These are phyloP conservation scores for Fragilaria crotonensis DNA, from an alignment of 108 stramenopile genomes.

Conservation along the genomic window DNA sequence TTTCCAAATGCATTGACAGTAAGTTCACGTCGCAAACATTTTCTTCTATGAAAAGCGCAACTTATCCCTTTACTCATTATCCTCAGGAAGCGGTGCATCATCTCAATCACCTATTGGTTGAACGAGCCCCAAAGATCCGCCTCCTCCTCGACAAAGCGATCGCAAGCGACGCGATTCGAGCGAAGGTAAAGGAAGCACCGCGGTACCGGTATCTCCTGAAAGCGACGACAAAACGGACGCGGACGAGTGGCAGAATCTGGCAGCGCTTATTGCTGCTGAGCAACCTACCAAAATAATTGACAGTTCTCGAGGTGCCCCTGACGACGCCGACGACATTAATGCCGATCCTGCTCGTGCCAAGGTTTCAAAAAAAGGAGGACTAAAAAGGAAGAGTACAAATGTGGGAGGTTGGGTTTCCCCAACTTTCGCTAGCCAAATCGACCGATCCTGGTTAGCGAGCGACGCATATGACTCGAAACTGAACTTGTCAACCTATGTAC, in stretches of 20 bases:
- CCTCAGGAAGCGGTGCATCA: slow-evolving; percentile 3
- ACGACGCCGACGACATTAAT: not conserved
- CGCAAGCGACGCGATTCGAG: not conserved
- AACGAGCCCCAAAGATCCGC: slow-evolving; percentile 26
- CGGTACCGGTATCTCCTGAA: not conserved
- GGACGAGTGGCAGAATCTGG: not conserved
- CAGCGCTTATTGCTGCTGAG: not conserved
- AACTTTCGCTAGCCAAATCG: slow-evolving; percentile 18
- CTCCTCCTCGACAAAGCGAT: slow-evolving; percentile 28
- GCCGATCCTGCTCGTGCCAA: not conserved
- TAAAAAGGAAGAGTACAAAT: slow-evolving; percentile 5
- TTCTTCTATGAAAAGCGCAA: not conserved
- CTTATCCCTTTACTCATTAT: not conserved
- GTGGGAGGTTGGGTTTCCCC: slow-evolving; percentile 51
- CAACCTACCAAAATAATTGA: too few species aligned
- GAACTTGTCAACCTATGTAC: slow-evolving; percentile 22
- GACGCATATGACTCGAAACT: slow-evolving; percentile 10
- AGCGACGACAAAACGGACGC: not conserved
- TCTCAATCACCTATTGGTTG: slow-evolving; percentile 16
- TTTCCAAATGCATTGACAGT: slow-evolving; percentile 32
- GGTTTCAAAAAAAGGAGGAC: not conserved
- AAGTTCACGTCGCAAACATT: not conserved
- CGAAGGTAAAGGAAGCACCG: not conserved
- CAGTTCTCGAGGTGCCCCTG: too few species aligned
- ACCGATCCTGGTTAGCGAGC: slow-evolving; percentile 35